Evolutionary conservation across 177 flowering plant species (phyloP), one percentile per base, ranked within the genome.

Genomic region (Vitis hybrid): DNA sequence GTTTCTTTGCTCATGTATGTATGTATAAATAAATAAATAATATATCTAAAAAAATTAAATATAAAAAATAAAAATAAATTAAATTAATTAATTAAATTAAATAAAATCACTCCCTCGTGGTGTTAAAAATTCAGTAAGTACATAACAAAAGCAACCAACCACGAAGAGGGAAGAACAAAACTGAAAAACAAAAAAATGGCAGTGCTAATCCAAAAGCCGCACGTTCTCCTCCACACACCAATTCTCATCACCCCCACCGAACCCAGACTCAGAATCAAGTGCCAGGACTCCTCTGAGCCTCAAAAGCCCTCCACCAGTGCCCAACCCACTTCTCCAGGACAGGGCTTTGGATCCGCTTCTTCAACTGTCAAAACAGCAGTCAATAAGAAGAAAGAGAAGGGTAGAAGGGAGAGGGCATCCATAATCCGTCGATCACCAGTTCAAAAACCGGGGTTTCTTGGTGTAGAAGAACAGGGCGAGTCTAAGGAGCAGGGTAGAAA

Each of bases 361-460:
- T 32, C 83, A 5, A 5, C 67, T 2, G 56, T 78, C 10, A 58
- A 15, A n/a, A 72, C 67, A 48, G 70, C 15, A 9, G 46, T 54
- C 3, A 61, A 56, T 9, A 85, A 81, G 78, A 86, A 76, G 80
- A 78, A 82, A 50, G 68, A 66, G 71, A 79, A 56, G 71, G 73
- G 81, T 12, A 82, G 72, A 58, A 73, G 79, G 65, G 90, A 81
- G 68, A 77, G 91, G 55, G 83, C 83, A 6, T 61, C 84, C 1
- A 70, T 91, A 7, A 76, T 86, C 58, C 84, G 93, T 50, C 75
- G 93, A 61, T 55, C 77, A 8, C 97, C 97, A 50, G 68, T 89
- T 2, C 84, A 84, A 64, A 88, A 81, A 51, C 91, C 92, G 6
- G 75, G 50, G 9, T 79, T 84, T 66, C 49, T 73, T 12, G 61